Evolutionary conservation across 2,329 filamentous ascomycete species (phyloP).

Genomic region (Cladosporium halotolerans): DNA sequence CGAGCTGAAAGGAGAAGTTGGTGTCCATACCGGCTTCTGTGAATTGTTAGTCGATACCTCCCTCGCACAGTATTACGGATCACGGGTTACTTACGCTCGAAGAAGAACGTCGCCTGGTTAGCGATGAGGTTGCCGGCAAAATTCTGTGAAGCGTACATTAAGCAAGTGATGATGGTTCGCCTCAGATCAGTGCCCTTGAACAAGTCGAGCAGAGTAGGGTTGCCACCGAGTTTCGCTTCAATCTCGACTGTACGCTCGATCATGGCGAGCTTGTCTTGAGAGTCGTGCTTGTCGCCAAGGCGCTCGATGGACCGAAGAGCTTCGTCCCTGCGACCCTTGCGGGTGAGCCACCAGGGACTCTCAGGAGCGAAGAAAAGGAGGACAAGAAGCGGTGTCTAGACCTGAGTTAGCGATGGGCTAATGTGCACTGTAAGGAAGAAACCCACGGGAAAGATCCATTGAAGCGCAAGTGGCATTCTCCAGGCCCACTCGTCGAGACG

Average conservation of each 20-base stretch:
- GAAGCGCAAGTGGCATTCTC: conserved; percentile 63
- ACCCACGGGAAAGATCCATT: conserved; percentile 68
- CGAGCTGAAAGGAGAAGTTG: conserved; percentile 40
- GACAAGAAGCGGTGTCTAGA: conserved; percentile 49
- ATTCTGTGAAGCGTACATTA: conserved; percentile 44
- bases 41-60: conserved; percentile 17
- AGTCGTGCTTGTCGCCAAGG: conserved; percentile 65
- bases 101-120: conserved; percentile 46
- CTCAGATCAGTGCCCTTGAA: conserved; percentile 73
- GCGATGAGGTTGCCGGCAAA: conserved; percentile 42
- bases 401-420: conserved; percentile 18
- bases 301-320: conserved; percentile 61
- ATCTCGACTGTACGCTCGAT: conserved; percentile 84
- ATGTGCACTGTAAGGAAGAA: neutral
- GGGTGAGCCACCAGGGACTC: conserved; percentile 66
- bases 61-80: conserved; percentile 19
- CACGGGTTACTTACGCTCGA: conserved; percentile 38
- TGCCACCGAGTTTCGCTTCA: conserved; percentile 67
- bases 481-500: conserved; percentile 63
- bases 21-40: conserved; percentile 40
- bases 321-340: conserved; percentile 57
- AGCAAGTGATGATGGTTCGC: conserved; percentile 65
- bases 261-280: conserved; percentile 80
- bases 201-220: conserved; percentile 73
- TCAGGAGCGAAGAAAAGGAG: conserved; percentile 60